phyloP scores from a whole-genome alignment of 2,329 filamentous ascomycete species.

The Arthrobotrys sphaeroides region DNA sequence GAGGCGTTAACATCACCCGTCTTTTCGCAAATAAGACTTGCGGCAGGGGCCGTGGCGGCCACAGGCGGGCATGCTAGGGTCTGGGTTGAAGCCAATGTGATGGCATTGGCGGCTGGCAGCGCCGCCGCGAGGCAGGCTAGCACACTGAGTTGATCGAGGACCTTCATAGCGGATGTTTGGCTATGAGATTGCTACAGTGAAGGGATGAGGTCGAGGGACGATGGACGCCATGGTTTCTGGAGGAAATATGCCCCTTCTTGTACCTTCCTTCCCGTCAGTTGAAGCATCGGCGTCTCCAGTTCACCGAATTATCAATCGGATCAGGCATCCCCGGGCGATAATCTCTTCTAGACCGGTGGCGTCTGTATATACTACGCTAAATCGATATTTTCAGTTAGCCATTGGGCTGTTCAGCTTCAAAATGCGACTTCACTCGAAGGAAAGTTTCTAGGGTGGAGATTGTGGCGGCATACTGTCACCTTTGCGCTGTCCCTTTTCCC shows the following conservation, averaged over 20 bases:
- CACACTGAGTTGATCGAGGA: constrained; percentile 1
- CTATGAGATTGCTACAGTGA: neutral
- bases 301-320: neutral
- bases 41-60: neutral
- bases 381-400: neutral
- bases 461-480: neutral
- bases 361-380: neutral
- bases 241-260: neutral
- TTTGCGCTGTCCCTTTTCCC: neutral
- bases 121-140: constrained; percentile 16
- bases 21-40: constrained; percentile 14
- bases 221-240: neutral
- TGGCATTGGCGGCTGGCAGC: constrained; percentile 8
- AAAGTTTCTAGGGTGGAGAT: constrained; percentile 6
- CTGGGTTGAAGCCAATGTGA: neutral
- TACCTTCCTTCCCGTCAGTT: neutral
- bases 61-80: constrained; percentile 1
- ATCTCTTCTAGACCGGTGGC: constrained; percentile 1
- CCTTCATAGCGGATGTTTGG: constrained; percentile 9
- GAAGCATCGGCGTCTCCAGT: neutral
- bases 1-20: constrained; percentile 13
- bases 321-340: neutral
- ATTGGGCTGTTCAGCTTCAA: neutral
- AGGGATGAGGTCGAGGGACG: neutral
- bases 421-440: neutral